Evolutionary conservation across 139 green algal species (phyloP), one percentile per base, ranked within the genome.

Genomic region (Chlamydomonas schloesseri): DNA sequence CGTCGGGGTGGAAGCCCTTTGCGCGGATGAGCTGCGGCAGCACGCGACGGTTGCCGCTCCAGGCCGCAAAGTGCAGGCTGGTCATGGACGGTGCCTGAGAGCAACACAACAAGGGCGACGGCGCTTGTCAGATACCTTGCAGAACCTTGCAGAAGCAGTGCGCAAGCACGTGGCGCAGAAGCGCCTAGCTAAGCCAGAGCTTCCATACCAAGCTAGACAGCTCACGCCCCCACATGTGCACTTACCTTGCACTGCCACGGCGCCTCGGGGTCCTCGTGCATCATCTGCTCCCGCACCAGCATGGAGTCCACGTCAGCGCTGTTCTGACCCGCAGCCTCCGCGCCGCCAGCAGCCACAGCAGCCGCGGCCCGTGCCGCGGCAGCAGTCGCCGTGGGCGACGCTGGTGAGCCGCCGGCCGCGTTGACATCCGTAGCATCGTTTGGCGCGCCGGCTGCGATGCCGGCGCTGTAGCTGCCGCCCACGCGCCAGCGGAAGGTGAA

Each of bases 191-290:
- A n/a, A n/a, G n/a, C n/a, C n/a, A n/a, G n/a, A n/a, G n/a, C n/a
- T n/a, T n/a, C n/a, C n/a, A n/a, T n/a, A n/a, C n/a, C n/a, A n/a
- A n/a, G n/a, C n/a, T n/a, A n/a, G n/a, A n/a, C n/a, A n/a, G n/a
- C n/a, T n/a, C n/a, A n/a, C n/a, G n/a, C n/a, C n/a, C n/a, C n/a
- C n/a, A n/a, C n/a, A n/a, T n/a, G n/a, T n/a, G n/a, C 42, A 8
- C 42, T 13, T 50, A 85, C 79, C 79, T 85, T 85, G 79, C 79
- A 85, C 67, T 55, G 46, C 79, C 79, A 85, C 17, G 79, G 79
- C 50, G 67, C 76, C 79, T 85, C 79, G 13, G 65, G 79, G 79
- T 85, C 79, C 50, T 85, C 79, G 33, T 85, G 65, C 24, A 85
- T 47, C 79, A 85, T 85, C 68, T 85, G 79, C 69, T 85, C 79